These are phyloP conservation scores for Dryadomyces quercivorus DNA, from an alignment of 2,329 filamentous ascomycete genomes.

Conservation along the genomic window DNA sequence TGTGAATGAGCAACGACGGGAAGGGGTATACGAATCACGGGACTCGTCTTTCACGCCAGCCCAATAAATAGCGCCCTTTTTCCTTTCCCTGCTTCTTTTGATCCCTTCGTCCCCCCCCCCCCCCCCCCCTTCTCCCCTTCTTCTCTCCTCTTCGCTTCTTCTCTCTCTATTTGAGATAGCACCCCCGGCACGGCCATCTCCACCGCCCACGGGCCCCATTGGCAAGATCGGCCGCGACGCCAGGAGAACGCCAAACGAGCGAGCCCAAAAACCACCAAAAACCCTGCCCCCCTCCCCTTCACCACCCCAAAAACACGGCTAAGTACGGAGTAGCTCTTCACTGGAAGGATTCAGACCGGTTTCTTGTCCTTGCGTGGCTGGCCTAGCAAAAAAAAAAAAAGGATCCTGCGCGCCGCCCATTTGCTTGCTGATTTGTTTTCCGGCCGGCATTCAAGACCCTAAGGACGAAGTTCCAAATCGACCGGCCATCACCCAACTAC, in stretches of 20 bases:
- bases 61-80: constrained; percentile 1
- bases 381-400: not conserved
- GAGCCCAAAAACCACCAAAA: not conserved
- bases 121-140: not conserved
- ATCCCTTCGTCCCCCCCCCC: not conserved
- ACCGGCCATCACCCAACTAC: not conserved
- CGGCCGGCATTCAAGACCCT: not conserved
- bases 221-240: not conserved
- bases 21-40: not conserved
- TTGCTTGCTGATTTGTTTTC: not conserved
- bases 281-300: not conserved
- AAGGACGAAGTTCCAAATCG: not conserved
- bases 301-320: not conserved
- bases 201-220: not conserved
- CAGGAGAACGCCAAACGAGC: not conserved
- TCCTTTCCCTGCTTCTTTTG: not conserved
- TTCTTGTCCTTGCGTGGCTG: not conserved
- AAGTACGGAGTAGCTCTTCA: not conserved
- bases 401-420: not conserved
- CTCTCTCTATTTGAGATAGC: not conserved
- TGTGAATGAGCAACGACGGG: not conserved
- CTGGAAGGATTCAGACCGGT: not conserved
- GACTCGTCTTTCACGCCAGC: not conserved
- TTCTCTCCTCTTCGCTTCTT: not conserved
- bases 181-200: not conserved